Evolutionary conservation across 192 early-diverging fungal species (phyloP), one percentile per base, ranked within the genome.

Genomic region (Entomortierella beljakovae): DNA sequence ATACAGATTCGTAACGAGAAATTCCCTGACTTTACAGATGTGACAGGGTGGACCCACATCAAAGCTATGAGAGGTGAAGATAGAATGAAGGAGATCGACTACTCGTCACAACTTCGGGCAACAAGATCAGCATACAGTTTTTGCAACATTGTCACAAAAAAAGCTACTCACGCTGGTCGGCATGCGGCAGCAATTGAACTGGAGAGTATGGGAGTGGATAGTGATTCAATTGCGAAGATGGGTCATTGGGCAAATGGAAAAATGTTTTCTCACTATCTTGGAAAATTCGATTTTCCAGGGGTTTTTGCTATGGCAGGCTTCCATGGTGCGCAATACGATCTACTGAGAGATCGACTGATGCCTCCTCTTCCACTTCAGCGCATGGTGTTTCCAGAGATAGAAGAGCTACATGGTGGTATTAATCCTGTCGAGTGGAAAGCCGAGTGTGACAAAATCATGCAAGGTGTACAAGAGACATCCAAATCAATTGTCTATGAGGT

Each of bases 281-380:
- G 26, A 3, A 28, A 25, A 13, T 15, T n/a, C 8, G 59, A 61
- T 18, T 46, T 61, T 26, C 28, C 28, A 11, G 40, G 59, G 46
- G 42, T 28, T 1, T 43, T 61, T 38, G 59, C 59, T 28, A 61
- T 61, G 40, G 59, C 59, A 25, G 59, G 59, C 10, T 61, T 61
- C 46, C 37, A 38, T 28, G 6, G 28, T 13, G 25, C 40, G 2
- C 9, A n/a, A 32, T 61, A 61, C 38, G 20, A 37, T 25, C 59
- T 61, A 22, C 18, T 9, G 13, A 34, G 59, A 0, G 59, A 61
- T 23, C 22, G 38, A 37, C 40, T 61, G 29, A 26, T 31, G 8
- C 59, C 59, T 6, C 59, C 59, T 2, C 38, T 61, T n/a, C 23
- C 35, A 43, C 59, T 61, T 18, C 59, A 61, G n/a, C 59, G 59